Percentiles rank a stretch among this genome's conserved stretches.
phyloP scores from a whole-genome alignment of 345 rosid species.

The Linum tenue region DNA sequence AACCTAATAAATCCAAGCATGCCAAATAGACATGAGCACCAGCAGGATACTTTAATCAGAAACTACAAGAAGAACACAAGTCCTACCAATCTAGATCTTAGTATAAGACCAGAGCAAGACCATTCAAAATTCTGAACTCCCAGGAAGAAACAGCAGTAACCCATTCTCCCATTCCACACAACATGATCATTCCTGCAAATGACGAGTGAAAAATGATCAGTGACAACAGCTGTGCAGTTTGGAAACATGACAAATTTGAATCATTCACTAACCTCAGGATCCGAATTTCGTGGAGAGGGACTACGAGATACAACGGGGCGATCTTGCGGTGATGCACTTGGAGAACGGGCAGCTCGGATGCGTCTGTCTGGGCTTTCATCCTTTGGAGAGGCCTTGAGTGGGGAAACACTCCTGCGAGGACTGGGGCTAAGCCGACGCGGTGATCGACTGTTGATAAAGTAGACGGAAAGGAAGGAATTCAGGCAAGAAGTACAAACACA shows the following conservation, averaged over 20 bases:
- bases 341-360: constrained; percentile 31
- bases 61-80: not conserved
- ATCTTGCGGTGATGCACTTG: constrained; percentile 36
- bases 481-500: not conserved
- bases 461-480: not conserved
- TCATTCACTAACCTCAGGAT: constrained; percentile 21
- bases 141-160: not conserved
- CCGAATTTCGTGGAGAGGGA: constrained; percentile 20
- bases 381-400: constrained; percentile 28
- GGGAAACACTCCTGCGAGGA: constrained; percentile 31
- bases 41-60: not conserved
- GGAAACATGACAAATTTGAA: not conserved
- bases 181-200: not conserved
- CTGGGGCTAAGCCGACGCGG: constrained; percentile 38
- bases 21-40: not conserved
- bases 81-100: not conserved
- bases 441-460: constrained; percentile 29
- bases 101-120: not conserved
- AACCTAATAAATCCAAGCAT: not conserved
- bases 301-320: constrained; percentile 33
- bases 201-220: not conserved
- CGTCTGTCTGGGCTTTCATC: constrained; percentile 32
- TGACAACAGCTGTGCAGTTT: not conserved
- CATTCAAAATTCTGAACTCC: not conserved
- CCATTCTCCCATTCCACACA: not conserved